phyloP scores from a whole-genome alignment of 768 basidiomycete genomes.

The Leccinum fibrillosum region DNA sequence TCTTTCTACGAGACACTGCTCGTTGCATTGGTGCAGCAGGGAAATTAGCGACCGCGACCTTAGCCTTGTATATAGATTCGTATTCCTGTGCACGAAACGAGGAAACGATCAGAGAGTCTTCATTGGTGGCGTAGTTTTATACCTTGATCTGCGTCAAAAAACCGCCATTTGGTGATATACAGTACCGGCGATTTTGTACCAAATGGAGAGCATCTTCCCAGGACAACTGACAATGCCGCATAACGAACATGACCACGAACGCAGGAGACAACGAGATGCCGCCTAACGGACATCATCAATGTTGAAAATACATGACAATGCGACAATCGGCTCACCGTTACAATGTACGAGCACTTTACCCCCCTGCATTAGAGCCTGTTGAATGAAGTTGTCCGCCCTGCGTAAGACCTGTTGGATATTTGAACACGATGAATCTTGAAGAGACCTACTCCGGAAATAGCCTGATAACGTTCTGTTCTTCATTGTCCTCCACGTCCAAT shows the following conservation, averaged over 20 bases:
- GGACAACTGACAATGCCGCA: conserved; percentile 76
- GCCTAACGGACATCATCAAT: conserved; percentile 39
- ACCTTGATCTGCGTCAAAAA: conserved; percentile 93
- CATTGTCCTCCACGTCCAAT: conserved; percentile 86
- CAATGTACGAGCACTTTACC: conserved; percentile 87
- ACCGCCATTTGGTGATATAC: conserved; percentile 89
- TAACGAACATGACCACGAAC: conserved; percentile 91
- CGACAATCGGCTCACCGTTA: conserved; percentile 54
- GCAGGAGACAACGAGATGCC: conserved; percentile 86
- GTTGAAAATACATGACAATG: neutral
- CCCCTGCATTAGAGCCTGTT: conserved; percentile 50
- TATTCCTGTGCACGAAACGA: conserved; percentile 60
- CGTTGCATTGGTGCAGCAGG: conserved; percentile 42
- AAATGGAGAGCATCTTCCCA: conserved; percentile 89
- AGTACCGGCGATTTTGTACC: conserved; percentile 89
- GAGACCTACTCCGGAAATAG: conserved; percentile 75
- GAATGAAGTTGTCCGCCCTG: conserved; percentile 78
- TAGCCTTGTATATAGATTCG: conserved; percentile 87
- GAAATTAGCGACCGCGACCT: conserved; percentile 60
- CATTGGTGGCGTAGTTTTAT: conserved; percentile 7
- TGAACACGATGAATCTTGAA: neutral
- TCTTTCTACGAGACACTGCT: conserved; percentile 57
- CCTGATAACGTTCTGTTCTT: conserved; percentile 92
- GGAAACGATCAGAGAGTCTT: neutral
- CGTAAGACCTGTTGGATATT: neutral